Evolutionary conservation across 2,329 filamentous ascomycete species (phyloP).

Genomic region (Talaromyces sp.): DNA sequence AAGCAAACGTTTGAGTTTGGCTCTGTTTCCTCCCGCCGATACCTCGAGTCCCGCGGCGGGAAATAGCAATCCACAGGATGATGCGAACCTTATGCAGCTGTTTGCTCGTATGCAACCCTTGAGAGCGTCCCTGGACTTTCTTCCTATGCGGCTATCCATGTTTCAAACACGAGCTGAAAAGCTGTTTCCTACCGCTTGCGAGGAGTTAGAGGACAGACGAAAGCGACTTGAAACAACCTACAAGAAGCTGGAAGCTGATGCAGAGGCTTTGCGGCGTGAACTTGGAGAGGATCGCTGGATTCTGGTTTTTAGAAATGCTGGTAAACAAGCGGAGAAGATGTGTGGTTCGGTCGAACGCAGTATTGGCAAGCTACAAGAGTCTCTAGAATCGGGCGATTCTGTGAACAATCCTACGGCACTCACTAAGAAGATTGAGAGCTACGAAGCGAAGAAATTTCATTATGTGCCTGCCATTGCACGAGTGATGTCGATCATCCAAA

Average conservation of each 20-base stretch:
- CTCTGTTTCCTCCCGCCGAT: slow-evolving; percentile 42
- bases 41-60: slow-evolving; percentile 40
- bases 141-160: slow-evolving; percentile 87
- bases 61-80: slow-evolving; percentile 61
- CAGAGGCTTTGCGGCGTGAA: slow-evolving; percentile 82
- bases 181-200: slow-evolving; percentile 84
- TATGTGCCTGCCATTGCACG: slow-evolving; percentile 91
- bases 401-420: slow-evolving; percentile 67
- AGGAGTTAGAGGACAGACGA: slow-evolving; percentile 76
- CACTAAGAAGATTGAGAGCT: slow-evolving; percentile 82
- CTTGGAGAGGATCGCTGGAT: slow-evolving; percentile 95
- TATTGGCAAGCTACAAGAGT: slow-evolving; percentile 74
- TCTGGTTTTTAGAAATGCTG: slow-evolving; percentile 88
- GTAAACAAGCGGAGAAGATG: slow-evolving; percentile 91
- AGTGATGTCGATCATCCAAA: slow-evolving; percentile 87
- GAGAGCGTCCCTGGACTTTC: slow-evolving; percentile 86
- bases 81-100: slow-evolving; percentile 80
- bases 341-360: slow-evolving; percentile 91
- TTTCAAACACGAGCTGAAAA: slow-evolving; percentile 75
- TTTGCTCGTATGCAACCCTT: slow-evolving; percentile 96
- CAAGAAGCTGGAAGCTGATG: slow-evolving; percentile 83
- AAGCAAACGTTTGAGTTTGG: slow-evolving; percentile 64
- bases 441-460: slow-evolving; percentile 90
- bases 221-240: slow-evolving; percentile 76
- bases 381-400: slow-evolving; percentile 70